Evolutionary conservation across 192 early-diverging fungal species (phyloP), one percentile per base, ranked within the genome.

Genomic region (Geranomyces variabilis): DNA sequence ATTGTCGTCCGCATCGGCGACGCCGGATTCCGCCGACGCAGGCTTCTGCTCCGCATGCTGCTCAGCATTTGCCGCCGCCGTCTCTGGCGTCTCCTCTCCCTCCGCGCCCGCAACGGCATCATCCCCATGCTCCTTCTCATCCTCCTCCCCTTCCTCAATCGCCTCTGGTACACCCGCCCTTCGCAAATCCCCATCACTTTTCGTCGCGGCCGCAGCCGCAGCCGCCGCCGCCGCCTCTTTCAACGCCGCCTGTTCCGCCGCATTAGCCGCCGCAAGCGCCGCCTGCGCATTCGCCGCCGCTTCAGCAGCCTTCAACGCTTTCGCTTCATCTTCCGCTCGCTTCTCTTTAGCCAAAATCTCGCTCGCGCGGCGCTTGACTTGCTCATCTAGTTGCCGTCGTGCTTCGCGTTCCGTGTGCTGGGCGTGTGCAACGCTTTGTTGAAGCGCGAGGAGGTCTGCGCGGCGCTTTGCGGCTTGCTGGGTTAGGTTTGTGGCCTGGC

Each of bases 71-170:
- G 24, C 12, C 15, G 29, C 58, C 9, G 58, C 9, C 31, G 58
- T 60, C 19, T 26, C 58, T 1, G 17, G 9, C 31, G 22, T 29
- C 7, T 28, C 31, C 58, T 60, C 29, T 4, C 58, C 29, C 58
- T 60, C 58, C 28, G 58, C 31, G 29, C 4, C 58, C 6, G 36
- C 36, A 41, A n/a, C n/a, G n/a, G 36, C 36, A 41, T 41, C 36
- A 3, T 70, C 43, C 56, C 0, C 10, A 41, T 71, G 60, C 28
- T 57, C 71, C 28, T 55, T 34, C 63, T 66, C 55, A 17, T 57
- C 67, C 48, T 65, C 71, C 34, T 55, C 71, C 19, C 71, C 70
- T 34, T 72, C 70, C 36, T 63, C 58, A 29, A 63, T 64, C 19
- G 59, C 60, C 47, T 59, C 70, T n/a, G 47, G 59, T 0, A 72